Evolutionary conservation across 768 basidiomycete species (phyloP).

Genomic region (Suillus americanus): DNA sequence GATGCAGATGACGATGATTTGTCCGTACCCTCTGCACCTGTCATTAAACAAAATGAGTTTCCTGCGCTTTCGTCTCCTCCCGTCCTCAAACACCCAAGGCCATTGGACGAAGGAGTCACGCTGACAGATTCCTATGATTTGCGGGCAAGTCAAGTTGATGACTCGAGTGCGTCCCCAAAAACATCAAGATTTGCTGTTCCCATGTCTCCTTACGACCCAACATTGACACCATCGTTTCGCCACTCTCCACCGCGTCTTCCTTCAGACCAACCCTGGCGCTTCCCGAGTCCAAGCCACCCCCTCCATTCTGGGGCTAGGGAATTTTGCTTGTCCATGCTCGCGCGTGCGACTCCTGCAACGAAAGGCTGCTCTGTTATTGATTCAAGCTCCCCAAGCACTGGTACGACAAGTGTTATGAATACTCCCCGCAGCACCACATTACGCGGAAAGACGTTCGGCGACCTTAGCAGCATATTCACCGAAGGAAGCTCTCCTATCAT

Average conservation of each 20-base stretch:
- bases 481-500: conserved; percentile 35
- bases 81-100: conserved; percentile 3
- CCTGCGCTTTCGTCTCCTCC: conserved; percentile 19
- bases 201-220: conserved; percentile 75
- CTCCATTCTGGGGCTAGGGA: conserved; percentile 65
- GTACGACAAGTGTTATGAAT: conserved; percentile 29
- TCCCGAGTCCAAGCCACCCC: conserved; percentile 77
- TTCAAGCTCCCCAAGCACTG: conserved; percentile 32
- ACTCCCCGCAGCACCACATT: conserved; percentile 28
- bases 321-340: conserved; percentile 63
- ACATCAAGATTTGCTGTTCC: conserved; percentile 39
- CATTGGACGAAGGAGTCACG: conserved; percentile 4
- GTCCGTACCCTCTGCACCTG: conserved; percentile 20
- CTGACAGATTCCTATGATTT: conserved; percentile 5
- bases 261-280: conserved; percentile 81
- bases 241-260: conserved; percentile 75
- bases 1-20: conserved; percentile 15
- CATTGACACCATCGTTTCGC: conserved; percentile 72
- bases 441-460: conserved; percentile 27
- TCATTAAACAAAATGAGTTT: conserved; percentile 27
- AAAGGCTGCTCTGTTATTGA: conserved; percentile 27
- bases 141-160: conserved; percentile 7
- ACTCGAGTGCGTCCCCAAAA: conserved; percentile 23
- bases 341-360: conserved; percentile 51
- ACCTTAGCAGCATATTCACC: conserved; percentile 16